Base-by-base conservation (phyloP, 2,329 filamentous ascomycete genomes). In the Rutstroemia sp. region DNA sequence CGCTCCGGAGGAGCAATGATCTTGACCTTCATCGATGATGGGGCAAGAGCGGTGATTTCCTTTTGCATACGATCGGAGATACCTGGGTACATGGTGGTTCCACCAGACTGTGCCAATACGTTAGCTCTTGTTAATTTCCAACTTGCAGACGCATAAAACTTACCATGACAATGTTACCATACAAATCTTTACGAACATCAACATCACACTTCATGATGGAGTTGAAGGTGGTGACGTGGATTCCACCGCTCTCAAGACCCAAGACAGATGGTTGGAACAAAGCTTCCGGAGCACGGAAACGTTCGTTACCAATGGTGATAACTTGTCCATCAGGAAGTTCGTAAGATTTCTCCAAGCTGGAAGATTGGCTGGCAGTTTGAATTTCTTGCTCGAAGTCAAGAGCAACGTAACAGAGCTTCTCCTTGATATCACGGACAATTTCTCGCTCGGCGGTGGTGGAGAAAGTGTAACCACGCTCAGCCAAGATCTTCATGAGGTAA, bases 201-300 rank as follows among this genome's bases (percentile, higher is more conserved):
- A 99, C 92, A 79, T 99, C 94, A 78, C 94, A 97, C 89, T 99
- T 99, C 91, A 97, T 97, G 87, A 99, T 96, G 72, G 94, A 97
- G 88, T 97, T 97, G 89, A 96, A 97, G 71, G 94, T 97, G 75
- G 92, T 97, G 75, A 96, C 92, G 82, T 97, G 94, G 79, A 99
- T 97, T 80, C 94, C 94, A 73, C 92, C 92, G 77, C 86, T 91
- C 81, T 99, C 94, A 72, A 96, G 92, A 87, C 94, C 94, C 70
- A 99, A 82, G 69, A 97, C 92, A 67, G 88, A 94, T 73, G 94
- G 94, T 84, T 96, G 90, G 92, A 99, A 99, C 72, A 99, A 89
- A 78, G 94, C 92, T 83, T 99, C 94, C 68, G 94, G 94, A 76
- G 92, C 92, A 80, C 94, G 92, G 92, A 99, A 99, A 73, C 94